Percentiles rank a stretch among this genome's conserved stretches.
Evolutionary conservation across 805 yeast genomes (phyloP).

Genomic region (Candida mattraensis): DNA sequence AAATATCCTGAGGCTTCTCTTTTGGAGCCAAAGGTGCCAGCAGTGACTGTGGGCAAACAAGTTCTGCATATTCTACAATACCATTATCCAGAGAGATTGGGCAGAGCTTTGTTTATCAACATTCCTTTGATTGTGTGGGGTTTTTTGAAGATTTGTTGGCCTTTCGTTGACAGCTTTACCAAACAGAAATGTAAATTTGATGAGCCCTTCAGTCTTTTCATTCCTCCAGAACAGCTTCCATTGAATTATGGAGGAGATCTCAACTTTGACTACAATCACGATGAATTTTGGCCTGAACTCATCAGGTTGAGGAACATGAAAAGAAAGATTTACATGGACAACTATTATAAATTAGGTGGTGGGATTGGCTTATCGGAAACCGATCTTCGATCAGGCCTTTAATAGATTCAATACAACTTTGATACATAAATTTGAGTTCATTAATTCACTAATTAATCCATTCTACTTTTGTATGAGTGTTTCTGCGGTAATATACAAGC

Average conservation of each 20-base stretch:
- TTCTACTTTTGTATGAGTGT: conserved; percentile 1
- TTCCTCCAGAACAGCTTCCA: conserved; percentile 79
- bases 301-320: conserved; percentile 56
- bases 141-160: conserved; percentile 87
- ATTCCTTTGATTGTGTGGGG: conserved; percentile 96
- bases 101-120: conserved; percentile 86
- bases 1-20: conserved; percentile 55
- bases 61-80: conserved; percentile 90
- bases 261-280: conserved; percentile 82
- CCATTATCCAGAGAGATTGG: conserved; percentile 95
- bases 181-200: conserved; percentile 90
- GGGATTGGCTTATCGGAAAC: conserved; percentile 77
- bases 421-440: no score
- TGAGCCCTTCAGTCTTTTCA: conserved; percentile 82
- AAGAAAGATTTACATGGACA: conserved; percentile 55
- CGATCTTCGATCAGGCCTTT: conserved; percentile 59
- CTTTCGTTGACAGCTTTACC: conserved; percentile 94
- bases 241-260: conserved; percentile 80
- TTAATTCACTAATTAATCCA: conserved; percentile 1
- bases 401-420: conserved; percentile 3
- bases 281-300: conserved; percentile 77
- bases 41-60: conserved; percentile 82
- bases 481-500: conserved; percentile 7
- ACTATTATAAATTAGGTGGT: conserved; percentile 73
- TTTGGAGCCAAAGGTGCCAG: conserved; percentile 55